Evolutionary conservation across 116 monocot species (phyloP), one percentile per base, ranked within the genome.

Genomic region (Dioscorea cayenensis): DNA sequence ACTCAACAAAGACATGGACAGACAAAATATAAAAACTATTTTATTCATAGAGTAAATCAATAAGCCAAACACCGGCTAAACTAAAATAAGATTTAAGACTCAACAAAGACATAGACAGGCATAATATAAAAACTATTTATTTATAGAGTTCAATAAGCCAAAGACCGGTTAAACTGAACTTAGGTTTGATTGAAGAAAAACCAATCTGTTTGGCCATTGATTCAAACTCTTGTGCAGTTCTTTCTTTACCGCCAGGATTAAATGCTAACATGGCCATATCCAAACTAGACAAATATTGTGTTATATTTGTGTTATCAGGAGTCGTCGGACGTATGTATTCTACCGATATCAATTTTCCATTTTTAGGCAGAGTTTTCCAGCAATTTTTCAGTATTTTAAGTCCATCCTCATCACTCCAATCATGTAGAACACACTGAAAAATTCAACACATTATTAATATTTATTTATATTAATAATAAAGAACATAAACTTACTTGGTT

Each of bases 361-460:
- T 65, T 5, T 63, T 49, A 32, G 51, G 49, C 16, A 65, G 51
- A 13, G 73, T 28, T 11, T 65, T 52, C 65, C 65, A 73, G 22
- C 65, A 73, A 28, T 73, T 73, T 50, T 65, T 73, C 18, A 65
- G 32, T n/a, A 73, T 1, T 27, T 73, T 73, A 5, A 51, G 16
- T 49, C 64, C 65, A 51, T 73, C 19, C 51, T 73, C 65, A n/a
- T 73, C 65, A 20, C 73, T 63, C 61, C 62, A 72, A 4, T 62
- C 43, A 48, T 72, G 72, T 21, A 72, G 63, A 48, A 72, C 64
- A 32, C 4, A 32, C 32, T 32, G 32, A 5, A 14, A 51, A 51
- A 32, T 32, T 32, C 4, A 32, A 32, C 4, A 32, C 0, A 2
- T 32, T 32, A 32, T 2, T 32, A 32, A 32, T 32, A 4, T 32